Base-by-base conservation (phyloP, 176 grass and related monocot species). In the Pharus latifolius region DNA sequence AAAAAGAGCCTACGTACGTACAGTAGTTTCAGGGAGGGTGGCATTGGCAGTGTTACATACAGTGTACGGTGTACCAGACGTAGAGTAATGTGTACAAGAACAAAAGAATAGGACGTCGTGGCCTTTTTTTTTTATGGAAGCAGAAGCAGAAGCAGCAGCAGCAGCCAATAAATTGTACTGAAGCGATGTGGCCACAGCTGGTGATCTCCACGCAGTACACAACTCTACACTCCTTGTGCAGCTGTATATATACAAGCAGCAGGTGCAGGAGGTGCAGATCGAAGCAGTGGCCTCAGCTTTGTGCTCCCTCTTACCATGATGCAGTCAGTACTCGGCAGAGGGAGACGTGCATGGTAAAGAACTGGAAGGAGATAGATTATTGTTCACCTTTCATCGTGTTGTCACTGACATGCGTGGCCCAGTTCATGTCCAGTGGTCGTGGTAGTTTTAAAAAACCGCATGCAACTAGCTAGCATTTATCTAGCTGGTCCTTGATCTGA, bases 31-130 rank as follows among this genome's bases (percentile, higher is more conserved):
- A 41, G 13, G 27, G 61, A 51, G 62, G 50, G 37, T 73, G 78
- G 20, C 59, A 40, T n/a, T n/a, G 50, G 10, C 23, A 56, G 11
- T 51, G 79, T 28, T 32, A 45, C 44, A 19, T 52, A 38, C 53
- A 70, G 74, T 22, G 62, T 52, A 38, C 53, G 63, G 74, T 22
- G 62, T 49, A 47, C 3, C 65, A 38, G 73, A 54, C 24, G n/a
- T 16, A 17, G 53, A 82, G 56, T 38, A 20, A 67, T 74, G 45
- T 40, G 56, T 5, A 35, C 34, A 27, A 27, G 20, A 74, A 51
- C 56, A 59, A 60, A 47, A 26, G 60, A 23, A 66, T 45, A 79
- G 42, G 46, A 60, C 22, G 29, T n/a, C 14, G 16, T 17, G 1
- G 12, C 40, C 57, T 63, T 56, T 54, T 28, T 35, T 27, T 56